Conservation (phyloP, 306 rosid genomes). For the Trifolium repens region DNA sequence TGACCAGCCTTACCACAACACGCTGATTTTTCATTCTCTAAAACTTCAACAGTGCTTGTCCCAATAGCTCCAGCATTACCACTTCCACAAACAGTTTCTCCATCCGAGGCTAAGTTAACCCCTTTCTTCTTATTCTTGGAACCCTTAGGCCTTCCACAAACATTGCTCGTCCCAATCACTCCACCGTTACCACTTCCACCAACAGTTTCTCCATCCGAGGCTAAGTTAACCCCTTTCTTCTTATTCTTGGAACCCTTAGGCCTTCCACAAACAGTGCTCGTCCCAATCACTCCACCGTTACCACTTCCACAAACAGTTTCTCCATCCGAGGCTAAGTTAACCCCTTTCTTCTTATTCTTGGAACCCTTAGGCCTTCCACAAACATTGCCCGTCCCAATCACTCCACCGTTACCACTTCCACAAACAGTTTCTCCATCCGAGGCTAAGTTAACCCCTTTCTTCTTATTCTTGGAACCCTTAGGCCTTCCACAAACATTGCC, state of each 20-base stretch:
- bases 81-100: no score
- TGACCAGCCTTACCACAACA: conserved; percentile 14
- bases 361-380: conserved; percentile 45
- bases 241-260: conserved; percentile 48
- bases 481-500: conserved; percentile 27
- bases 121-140: conserved; percentile 32
- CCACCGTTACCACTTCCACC: no score
- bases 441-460: neutral
- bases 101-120: no score
- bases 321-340: neutral
- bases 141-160: conserved; percentile 49
- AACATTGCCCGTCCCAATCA: neutral
- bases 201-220: no score
- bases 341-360: conserved; percentile 24
- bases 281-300: conserved; percentile 16
- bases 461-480: conserved; percentile 45
- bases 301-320: neutral
- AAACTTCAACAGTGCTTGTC: conserved; percentile 5
- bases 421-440: no score
- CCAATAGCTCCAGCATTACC: conserved; percentile 22
- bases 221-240: conserved; percentile 11
- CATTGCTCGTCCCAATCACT: neutral
- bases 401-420: conserved; percentile 28
- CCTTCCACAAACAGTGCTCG: conserved; percentile 19
- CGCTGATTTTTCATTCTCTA: conserved; percentile 34